Base-by-base conservation (phyloP, 768 basidiomycete genomes). In the Leccinum pellstonianum region DNA sequence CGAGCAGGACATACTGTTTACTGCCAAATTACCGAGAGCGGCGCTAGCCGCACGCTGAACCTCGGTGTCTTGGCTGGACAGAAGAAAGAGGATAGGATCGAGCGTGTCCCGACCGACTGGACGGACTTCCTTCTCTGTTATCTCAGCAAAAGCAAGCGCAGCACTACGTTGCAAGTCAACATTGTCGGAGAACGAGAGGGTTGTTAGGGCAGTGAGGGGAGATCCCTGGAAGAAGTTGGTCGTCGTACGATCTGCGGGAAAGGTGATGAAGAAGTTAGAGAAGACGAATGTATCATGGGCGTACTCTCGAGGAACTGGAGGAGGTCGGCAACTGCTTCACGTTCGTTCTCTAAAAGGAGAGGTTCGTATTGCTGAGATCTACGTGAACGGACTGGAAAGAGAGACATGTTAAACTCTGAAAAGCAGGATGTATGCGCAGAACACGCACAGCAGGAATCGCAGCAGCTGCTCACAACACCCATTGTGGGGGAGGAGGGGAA, bases 121-220 rank as follows among this genome's bases (percentile, higher is more conserved):
- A 48, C 95, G 86, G 55, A 98, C 96, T 77, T 99, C 97, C 78
- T 98, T 98, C 80, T 99, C 97, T 23, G 97, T 99, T 61, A 99
- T 99, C 76, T 99, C 97, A 38, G 97, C 97, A 70, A 98, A 99
- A 0, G 97, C 97, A 48, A 99, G 84, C 4, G 97, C 97, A 2
- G 97, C 97, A 64, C 93, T 96, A 53, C 97, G 86, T 79, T 99
- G 97, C 19, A 99, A 83, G 78, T 98, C 97, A 65, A 99, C 96
- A 77, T 99, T 99, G 78, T 98, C 97, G 21, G 92, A 95, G 80
- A 98, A 99, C 23, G 95, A 96, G 62, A 99, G 89, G 54, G 94
- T 98, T 12, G 96, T 98, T 58, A 99, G 80, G 41, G 97, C 95
- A 55, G 88, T 82, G 59, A 99, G 87, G 19, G 97, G 96, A 17